Percentiles rank a stretch among this genome's conserved stretches.
Evolutionary conservation across 306 rosid genomes (phyloP).

Genomic region (Vigna mungo): DNA sequence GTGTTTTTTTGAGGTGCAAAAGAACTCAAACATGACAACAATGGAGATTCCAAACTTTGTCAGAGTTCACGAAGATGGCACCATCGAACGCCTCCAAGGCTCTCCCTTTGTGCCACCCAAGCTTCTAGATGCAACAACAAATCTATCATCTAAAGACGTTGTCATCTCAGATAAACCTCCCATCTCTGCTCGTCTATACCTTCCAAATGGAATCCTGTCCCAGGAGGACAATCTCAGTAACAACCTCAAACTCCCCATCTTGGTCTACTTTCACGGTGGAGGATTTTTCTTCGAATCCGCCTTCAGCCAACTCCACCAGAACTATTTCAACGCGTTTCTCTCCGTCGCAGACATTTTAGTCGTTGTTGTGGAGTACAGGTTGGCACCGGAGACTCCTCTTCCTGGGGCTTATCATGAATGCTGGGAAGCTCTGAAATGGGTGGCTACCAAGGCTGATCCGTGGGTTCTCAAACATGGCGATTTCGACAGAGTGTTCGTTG

Average conservation of each 20-base stretch:
- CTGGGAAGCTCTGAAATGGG: conserved; percentile 49
- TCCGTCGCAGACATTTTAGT: conserved; percentile 32
- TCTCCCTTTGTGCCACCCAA: conserved; percentile 45
- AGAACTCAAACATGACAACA: conserved; percentile 2
- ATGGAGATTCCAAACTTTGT: conserved; percentile 41
- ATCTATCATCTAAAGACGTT: conserved; percentile 56
- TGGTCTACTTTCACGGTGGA: conserved; percentile 53
- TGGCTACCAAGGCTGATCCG: neutral
- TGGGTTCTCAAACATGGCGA: conserved; percentile 53
- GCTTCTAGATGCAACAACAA: conserved; percentile 42
- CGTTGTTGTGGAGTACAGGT: conserved; percentile 40
- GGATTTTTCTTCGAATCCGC: conserved; percentile 51
- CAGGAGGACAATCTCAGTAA: no score
- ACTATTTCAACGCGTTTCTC: conserved; percentile 45
- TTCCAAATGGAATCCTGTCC: conserved; percentile 15
- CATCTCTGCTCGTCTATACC: conserved; percentile 41
- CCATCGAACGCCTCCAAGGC: conserved; percentile 43
- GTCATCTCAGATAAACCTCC: conserved; percentile 21
- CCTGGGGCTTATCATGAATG: conserved; percentile 45
- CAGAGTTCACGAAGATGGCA: conserved; percentile 47
- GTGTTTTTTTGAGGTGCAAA: no score
- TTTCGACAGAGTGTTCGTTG: conserved; percentile 34
- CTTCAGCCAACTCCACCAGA: conserved; percentile 20
- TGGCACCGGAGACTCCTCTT: conserved; percentile 41
- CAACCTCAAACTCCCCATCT: conserved; percentile 39